Conservation (phyloP, 108 stramenopile genomes). For the Nitzschia sp. region DNA sequence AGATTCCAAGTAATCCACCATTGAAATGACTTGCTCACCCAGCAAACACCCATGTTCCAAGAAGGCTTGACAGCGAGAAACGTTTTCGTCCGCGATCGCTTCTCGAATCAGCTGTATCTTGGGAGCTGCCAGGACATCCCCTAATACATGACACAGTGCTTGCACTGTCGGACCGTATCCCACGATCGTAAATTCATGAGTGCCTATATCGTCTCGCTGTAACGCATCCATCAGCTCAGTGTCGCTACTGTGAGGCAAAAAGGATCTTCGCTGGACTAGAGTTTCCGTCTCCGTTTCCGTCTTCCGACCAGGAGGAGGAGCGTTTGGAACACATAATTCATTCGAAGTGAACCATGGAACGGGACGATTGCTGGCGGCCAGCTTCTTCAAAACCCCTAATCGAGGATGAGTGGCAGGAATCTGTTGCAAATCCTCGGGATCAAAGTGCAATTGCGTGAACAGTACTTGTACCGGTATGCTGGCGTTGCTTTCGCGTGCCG, state of each 20-base stretch:
- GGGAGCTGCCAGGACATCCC: slow-evolving; percentile 31
- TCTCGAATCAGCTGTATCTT: slow-evolving; percentile 35
- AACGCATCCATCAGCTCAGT: slow-evolving; percentile 5
- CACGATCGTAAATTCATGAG: slow-evolving; percentile 19
- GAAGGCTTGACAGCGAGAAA: slow-evolving; percentile 33
- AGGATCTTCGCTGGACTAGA: slow-evolving; percentile 25
- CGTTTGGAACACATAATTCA: slow-evolving; percentile 6
- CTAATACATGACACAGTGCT: slow-evolving; percentile 27
- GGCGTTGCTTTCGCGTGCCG: slow-evolving; percentile 21
- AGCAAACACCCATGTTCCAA: slow-evolving; percentile 32
- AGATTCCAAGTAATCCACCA: slow-evolving; percentile 39
- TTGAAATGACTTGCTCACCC: slow-evolving; percentile 25
- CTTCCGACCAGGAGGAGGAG: too few relatives aligned
- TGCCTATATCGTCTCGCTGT: background rate
- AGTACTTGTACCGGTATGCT: background rate
- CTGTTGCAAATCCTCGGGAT: slow-evolving; percentile 3
- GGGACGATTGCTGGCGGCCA: slow-evolving; percentile 19
- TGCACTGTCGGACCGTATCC: slow-evolving; percentile 40
- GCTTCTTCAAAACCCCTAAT: slow-evolving; percentile 33
- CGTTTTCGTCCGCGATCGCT: slow-evolving; percentile 32
- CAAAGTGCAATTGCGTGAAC: background rate
- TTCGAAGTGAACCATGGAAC: slow-evolving; percentile 21
- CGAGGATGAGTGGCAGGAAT: slow-evolving; percentile 33
- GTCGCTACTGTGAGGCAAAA: slow-evolving; percentile 18
- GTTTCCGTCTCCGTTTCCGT: slow-evolving; percentile 3